phyloP scores from a whole-genome alignment of 768 basidiomycete genomes.

The Suillus plorans region DNA sequence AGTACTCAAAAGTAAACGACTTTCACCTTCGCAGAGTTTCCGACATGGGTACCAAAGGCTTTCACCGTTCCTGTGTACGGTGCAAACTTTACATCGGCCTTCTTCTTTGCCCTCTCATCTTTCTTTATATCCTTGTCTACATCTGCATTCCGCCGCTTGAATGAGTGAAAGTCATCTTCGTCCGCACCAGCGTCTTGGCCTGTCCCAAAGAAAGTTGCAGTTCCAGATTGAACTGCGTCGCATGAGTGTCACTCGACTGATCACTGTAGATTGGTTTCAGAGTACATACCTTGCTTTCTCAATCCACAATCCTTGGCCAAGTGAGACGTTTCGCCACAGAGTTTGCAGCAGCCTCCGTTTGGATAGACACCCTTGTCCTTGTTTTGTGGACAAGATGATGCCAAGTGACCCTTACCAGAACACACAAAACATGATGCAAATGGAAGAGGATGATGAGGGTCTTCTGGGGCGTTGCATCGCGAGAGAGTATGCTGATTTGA shows the following conservation, averaged over 20 bases:
- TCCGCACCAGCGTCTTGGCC: slow-evolving; percentile 72
- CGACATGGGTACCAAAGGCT: slow-evolving; percentile 28
- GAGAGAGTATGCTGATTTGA: slow-evolving; percentile 77
- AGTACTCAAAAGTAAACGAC: slow-evolving; percentile 45
- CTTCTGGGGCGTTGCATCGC: slow-evolving; percentile 65
- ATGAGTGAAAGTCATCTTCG: slow-evolving; percentile 90
- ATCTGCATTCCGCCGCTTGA: slow-evolving; percentile 63
- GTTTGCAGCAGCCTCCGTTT: slow-evolving; percentile 86
- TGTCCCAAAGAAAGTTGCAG: slow-evolving; percentile 25
- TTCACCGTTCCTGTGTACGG: slow-evolving; percentile 42
- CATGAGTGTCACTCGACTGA: background rate
- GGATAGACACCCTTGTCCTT: slow-evolving; percentile 82
- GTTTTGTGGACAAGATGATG: slow-evolving; percentile 81
- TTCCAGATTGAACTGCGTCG: slow-evolving; percentile 18
- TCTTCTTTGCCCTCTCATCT: slow-evolving; percentile 42
- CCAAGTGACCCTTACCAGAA: slow-evolving; percentile 79
- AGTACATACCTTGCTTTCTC: slow-evolving; percentile 51
- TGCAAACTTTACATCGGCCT: slow-evolving; percentile 43
- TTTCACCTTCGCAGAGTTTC: slow-evolving; percentile 31
- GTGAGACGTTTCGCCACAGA: slow-evolving; percentile 84
- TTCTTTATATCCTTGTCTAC: slow-evolving; percentile 60
- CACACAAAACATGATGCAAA: slow-evolving; percentile 95
- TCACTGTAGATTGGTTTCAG: background rate
- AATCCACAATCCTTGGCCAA: slow-evolving; percentile 81
- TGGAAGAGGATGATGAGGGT: slow-evolving; percentile 69